Evolutionary conservation across 2,329 filamentous ascomycete species (phyloP).

Genomic region (Penicillium sp.): DNA sequence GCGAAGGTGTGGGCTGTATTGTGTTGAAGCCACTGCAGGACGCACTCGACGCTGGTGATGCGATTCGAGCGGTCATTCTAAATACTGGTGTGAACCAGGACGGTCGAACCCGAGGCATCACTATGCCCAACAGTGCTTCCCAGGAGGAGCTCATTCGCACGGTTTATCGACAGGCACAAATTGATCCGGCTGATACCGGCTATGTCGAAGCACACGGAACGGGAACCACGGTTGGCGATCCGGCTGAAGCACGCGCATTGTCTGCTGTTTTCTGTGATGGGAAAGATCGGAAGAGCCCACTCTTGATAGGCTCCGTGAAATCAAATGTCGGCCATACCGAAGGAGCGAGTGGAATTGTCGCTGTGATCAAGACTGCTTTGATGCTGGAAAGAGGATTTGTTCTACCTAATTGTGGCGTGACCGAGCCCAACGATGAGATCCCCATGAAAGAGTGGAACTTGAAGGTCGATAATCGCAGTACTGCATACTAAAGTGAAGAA

Average conservation of each 20-base stretch:
- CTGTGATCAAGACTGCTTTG: constrained; percentile 31
- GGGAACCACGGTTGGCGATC: constrained; percentile 41
- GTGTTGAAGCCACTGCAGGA: constrained; percentile 30
- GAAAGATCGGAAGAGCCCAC: constrained; percentile 21
- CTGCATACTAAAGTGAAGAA: neutral
- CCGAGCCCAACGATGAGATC: constrained; percentile 27
- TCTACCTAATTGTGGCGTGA: constrained; percentile 29
- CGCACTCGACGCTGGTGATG: constrained; percentile 29
- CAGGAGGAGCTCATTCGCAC: constrained; percentile 44
- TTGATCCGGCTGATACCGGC: constrained; percentile 31
- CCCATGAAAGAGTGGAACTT: constrained; percentile 30
- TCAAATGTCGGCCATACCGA: constrained; percentile 35
- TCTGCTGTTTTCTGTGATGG: constrained; percentile 27
- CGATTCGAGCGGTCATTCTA: constrained; percentile 24
- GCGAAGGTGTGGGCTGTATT: constrained; percentile 38
- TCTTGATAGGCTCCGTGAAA: constrained; percentile 34
- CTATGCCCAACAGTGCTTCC: constrained; percentile 31
- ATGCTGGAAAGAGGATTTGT: constrained; percentile 32
- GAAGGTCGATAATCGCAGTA: constrained; percentile 13
- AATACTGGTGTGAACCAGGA: constrained; percentile 28
- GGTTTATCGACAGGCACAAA: constrained; percentile 40
- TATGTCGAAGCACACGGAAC: constrained; percentile 51
- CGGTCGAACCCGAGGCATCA: constrained; percentile 29
- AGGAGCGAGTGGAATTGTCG: constrained; percentile 31
- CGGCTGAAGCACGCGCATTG: constrained; percentile 29